Conservation (phyloP, 805 yeast species). For the Tetrapisispora phaffii region DNA sequence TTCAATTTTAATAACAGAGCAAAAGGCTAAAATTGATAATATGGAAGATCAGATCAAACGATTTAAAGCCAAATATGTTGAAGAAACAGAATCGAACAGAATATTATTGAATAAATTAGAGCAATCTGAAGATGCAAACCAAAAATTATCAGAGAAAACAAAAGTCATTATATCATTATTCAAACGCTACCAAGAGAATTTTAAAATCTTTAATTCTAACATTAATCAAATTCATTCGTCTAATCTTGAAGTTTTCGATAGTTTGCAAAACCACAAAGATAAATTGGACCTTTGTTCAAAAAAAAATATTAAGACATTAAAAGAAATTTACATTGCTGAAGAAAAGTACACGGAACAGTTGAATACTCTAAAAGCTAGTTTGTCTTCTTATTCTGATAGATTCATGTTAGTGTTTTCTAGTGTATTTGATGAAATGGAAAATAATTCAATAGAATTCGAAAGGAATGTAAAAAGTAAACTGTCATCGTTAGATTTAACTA, state of each 20-base stretch:
- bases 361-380: constrained; percentile 1
- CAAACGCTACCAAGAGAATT: constrained; percentile 12
- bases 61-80: constrained; percentile 34
- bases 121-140: constrained; percentile 7
- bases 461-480: background rate
- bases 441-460: constrained; percentile 1
- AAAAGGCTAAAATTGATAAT: constrained; percentile 37
- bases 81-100: constrained; percentile 23
- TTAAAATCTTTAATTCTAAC: constrained; percentile 8
- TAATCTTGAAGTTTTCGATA: constrained; percentile 8
- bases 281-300: constrained; percentile 11
- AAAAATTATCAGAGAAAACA: background rate
- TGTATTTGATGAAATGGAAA: constrained; percentile 6
- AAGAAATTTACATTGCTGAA: constrained; percentile 4
- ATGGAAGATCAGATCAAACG: constrained; percentile 39
- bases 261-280: constrained; percentile 11
- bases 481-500: background rate
- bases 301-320: constrained; percentile 9
- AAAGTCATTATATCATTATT: constrained; percentile 8
- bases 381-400: constrained; percentile 6
- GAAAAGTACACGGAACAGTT: constrained; percentile 5
- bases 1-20: constrained; percentile 40
- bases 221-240: constrained; percentile 12
- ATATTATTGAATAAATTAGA: constrained; percentile 15
- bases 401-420: constrained; percentile 5